These are phyloP conservation scores for Nevesoporus exiguus DNA, from an alignment of 768 basidiomycete species.

Conservation along the genomic window DNA sequence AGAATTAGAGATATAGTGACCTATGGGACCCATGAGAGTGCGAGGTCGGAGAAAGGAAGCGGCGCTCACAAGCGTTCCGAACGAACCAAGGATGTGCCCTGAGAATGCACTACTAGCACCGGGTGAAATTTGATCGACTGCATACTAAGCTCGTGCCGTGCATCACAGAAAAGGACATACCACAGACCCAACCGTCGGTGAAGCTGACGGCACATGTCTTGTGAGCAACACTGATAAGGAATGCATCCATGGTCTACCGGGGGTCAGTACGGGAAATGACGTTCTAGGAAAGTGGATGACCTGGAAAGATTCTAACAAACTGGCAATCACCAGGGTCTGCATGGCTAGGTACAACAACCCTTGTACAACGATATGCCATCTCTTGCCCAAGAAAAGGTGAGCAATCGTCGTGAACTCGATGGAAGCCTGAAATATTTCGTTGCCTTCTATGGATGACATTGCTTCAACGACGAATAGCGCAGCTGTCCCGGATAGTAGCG, in stretches of 20 bases:
- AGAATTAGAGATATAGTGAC: constrained; percentile 18
- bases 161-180: constrained; percentile 5
- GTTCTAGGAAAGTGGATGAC: neutral
- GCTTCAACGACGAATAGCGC: constrained; percentile 20
- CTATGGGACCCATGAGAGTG: constrained; percentile 8
- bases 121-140: constrained; percentile 12
- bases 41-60: neutral
- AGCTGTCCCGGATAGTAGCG: constrained; percentile 19
- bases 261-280: neutral
- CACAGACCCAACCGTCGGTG: constrained; percentile 19
- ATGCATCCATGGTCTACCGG: constrained; percentile 21
- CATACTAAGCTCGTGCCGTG: neutral
- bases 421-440: constrained; percentile 21
- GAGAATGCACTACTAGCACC: constrained; percentile 16
- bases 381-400: constrained; percentile 23
- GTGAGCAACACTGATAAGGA: constrained; percentile 22
- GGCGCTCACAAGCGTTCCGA: constrained; percentile 19
- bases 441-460: constrained; percentile 27
- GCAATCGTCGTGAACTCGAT: constrained; percentile 27
- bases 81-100: constrained; percentile 22
- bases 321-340: constrained; percentile 22
- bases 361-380: constrained; percentile 23
- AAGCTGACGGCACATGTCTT: constrained; percentile 27
- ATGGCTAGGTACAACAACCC: constrained; percentile 19
- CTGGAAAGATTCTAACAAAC: constrained; percentile 26